Percentiles rank a stretch among this genome's conserved stretches.
These are phyloP conservation scores for Dacryopinax primogenitus DNA, from an alignment of 768 basidiomycete species.

Conservation along the genomic window DNA sequence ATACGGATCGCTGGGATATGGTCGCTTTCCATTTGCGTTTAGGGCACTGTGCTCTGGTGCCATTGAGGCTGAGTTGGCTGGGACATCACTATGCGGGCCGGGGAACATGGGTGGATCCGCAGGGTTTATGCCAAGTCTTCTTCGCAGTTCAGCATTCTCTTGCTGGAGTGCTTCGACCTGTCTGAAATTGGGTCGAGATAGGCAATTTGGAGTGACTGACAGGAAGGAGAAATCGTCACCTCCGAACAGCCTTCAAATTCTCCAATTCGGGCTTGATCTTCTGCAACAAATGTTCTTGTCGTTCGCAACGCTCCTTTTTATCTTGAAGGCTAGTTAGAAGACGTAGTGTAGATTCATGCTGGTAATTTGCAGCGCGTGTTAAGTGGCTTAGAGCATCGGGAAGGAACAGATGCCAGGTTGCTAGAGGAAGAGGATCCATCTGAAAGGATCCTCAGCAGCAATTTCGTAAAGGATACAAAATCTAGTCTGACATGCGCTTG, in stretches of 20 bases:
- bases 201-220: not conserved
- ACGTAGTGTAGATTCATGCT: not conserved
- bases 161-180: not conserved
- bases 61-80: not conserved
- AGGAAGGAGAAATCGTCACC: not conserved
- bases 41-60: not conserved
- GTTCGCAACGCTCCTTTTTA: not conserved
- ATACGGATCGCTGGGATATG: not conserved
- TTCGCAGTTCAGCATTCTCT: not conserved
- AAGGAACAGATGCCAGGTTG: not conserved
- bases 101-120: not conserved
- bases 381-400: not conserved
- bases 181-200: not conserved
- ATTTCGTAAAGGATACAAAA: not conserved
- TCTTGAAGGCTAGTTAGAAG: not conserved
- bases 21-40: not conserved
- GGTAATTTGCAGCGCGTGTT: not conserved
- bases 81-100: not conserved
- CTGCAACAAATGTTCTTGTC: not conserved
- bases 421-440: not conserved
- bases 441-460: not conserved
- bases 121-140: not conserved
- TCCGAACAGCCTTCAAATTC: not conserved
- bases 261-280: slow-evolving; percentile 4
- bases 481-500: not conserved